Evolutionary conservation across 352 stramenopile species (phyloP).

Genomic region (Pythium apleroticum): DNA sequence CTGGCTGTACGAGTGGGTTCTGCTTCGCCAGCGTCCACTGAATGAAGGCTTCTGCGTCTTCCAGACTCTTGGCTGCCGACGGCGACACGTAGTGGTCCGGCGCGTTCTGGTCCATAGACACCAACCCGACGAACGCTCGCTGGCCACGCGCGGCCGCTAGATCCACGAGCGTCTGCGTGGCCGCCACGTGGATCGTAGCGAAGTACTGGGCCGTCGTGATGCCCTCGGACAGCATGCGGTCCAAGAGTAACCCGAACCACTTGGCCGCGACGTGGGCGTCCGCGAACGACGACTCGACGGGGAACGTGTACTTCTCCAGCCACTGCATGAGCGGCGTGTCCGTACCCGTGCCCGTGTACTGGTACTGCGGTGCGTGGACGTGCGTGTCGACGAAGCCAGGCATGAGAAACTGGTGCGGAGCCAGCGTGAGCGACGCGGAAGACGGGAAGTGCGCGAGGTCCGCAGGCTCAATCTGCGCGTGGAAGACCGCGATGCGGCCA

Average conservation of each 20-base stretch:
- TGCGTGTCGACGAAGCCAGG: slow-evolving; percentile 92
- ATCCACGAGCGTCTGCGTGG: slow-evolving; percentile 80
- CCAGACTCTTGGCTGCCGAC: slow-evolving; percentile 49
- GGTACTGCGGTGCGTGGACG: slow-evolving; percentile 91
- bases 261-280: slow-evolving; percentile 44
- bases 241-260: slow-evolving; percentile 78
- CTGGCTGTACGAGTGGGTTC: slow-evolving; percentile 62
- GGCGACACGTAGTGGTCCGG: slow-evolving; percentile 73
- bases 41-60: slow-evolving; percentile 78
- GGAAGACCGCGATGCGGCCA: slow-evolving; percentile 44
- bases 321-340: slow-evolving; percentile 91
- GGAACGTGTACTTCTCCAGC: slow-evolving; percentile 92
- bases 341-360: slow-evolving; percentile 86
- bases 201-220: slow-evolving; percentile 92
- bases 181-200: slow-evolving; percentile 80
- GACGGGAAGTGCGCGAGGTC: slow-evolving; percentile 27
- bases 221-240: slow-evolving; percentile 68
- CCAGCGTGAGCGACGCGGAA: slow-evolving; percentile 22
- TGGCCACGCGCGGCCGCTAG: slow-evolving; percentile 64
- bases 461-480: slow-evolving; percentile 28
- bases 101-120: slow-evolving; percentile 91
- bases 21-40: slow-evolving; percentile 46
- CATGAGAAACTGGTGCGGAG: slow-evolving; percentile 63
- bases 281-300: slow-evolving; percentile 70
- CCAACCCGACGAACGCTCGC: slow-evolving; percentile 84